Evolutionary conservation across 176 grass and related monocot species (phyloP).

Genomic region (Pontederia paniculata): DNA sequence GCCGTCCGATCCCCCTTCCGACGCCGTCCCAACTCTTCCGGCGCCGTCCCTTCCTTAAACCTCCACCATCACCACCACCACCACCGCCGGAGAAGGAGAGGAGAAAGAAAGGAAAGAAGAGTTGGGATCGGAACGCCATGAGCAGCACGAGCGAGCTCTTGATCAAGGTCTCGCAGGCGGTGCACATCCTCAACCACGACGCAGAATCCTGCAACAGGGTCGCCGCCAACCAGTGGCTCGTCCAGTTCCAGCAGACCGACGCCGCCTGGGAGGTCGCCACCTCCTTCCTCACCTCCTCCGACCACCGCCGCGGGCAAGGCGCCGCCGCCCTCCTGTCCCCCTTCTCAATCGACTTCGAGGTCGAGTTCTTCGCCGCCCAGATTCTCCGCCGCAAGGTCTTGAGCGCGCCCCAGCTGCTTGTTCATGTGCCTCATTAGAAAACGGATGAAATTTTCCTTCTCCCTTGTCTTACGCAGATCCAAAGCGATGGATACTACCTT

Average conservation of each 20-base stretch:
- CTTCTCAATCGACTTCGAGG: slow-evolving; percentile 23
- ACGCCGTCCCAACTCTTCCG: too few relatives aligned
- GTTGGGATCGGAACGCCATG: background rate
- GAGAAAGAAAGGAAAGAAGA: slow-evolving; percentile 19
- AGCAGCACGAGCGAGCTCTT: slow-evolving; percentile 31
- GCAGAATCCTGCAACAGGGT: slow-evolving; percentile 31
- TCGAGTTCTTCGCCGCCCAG: slow-evolving; percentile 51
- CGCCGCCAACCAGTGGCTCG: slow-evolving; percentile 45
- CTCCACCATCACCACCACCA: background rate
- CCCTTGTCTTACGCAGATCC: slow-evolving; percentile 22
- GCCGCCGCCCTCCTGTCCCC: background rate
- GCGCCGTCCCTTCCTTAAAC: background rate
- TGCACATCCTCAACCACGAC: slow-evolving; percentile 42
- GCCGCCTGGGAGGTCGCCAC: slow-evolving; percentile 41
- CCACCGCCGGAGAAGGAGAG: slow-evolving; percentile 5
- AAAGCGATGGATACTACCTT: slow-evolving; percentile 35
- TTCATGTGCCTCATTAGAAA: background rate
- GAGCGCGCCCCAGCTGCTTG: background rate
- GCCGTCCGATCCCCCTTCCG: slow-evolving; percentile 14
- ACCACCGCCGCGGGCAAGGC: background rate
- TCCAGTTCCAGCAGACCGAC: slow-evolving; percentile 42
- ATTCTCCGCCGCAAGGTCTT: slow-evolving; percentile 52
- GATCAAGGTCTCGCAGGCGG: slow-evolving; percentile 45
- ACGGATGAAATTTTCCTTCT: background rate
- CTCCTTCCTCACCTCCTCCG: slow-evolving; percentile 32